Conservation (phyloP, 805 yeast species). For the Metschnikowia chrysomelidarum region DNA sequence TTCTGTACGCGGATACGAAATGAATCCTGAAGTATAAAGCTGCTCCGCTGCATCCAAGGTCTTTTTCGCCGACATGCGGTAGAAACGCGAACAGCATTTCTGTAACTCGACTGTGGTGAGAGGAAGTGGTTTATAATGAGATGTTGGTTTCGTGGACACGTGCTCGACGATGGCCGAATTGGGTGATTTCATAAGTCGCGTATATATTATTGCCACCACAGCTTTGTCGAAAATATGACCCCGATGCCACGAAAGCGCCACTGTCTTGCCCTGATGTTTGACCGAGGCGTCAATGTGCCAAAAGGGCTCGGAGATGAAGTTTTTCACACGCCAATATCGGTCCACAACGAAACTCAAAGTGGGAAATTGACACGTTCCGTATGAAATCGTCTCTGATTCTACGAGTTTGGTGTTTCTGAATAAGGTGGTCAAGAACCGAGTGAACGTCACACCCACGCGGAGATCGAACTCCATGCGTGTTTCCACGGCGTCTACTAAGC, state of each 20-base stretch:
- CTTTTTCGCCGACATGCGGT: conserved; percentile 76
- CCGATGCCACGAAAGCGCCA: conserved; percentile 68
- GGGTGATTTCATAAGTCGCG: conserved; percentile 56
- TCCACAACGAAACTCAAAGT: conserved; percentile 96
- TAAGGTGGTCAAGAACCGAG: conserved; percentile 68
- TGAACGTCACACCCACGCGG: conserved; percentile 85
- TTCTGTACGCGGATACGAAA: conserved; percentile 97
- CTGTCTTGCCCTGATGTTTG: conserved; percentile 36
- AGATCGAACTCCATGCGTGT: conserved; percentile 86
- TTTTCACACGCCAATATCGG: conserved; percentile 70
- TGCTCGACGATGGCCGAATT: conserved; percentile 50
- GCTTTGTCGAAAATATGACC: conserved; percentile 71
- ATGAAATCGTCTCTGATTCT: conserved; percentile 55
- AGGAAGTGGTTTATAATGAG: conserved; percentile 83
- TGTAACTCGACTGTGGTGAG: conserved; percentile 93
- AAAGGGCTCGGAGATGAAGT: conserved; percentile 72
- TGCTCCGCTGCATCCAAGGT: conserved; percentile 78
- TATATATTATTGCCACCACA: conserved; percentile 56
- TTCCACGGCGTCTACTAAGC: conserved; percentile 77
- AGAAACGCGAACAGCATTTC: conserved; percentile 72
- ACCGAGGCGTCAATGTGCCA: conserved; percentile 68
- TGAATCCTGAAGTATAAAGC: conserved; percentile 78
- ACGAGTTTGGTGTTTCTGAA: conserved; percentile 36
- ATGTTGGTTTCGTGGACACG: conserved; percentile 59
- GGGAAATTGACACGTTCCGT: conserved; percentile 96